Base-by-base conservation (phyloP, 768 basidiomycete species). In the Russula sp. region DNA sequence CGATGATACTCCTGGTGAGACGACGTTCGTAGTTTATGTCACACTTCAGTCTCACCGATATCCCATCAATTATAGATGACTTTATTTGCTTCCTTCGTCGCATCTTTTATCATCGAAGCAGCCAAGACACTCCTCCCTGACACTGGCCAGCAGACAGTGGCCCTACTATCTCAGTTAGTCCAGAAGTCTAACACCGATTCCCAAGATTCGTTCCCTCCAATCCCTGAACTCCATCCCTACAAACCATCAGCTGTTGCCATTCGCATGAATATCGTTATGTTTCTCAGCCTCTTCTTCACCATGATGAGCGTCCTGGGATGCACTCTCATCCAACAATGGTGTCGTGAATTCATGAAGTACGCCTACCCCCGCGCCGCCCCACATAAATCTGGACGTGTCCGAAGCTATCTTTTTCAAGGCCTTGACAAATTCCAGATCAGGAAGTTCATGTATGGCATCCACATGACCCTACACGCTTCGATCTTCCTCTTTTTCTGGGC, bases 31-130 rank as follows among this genome's bases (percentile, higher is more conserved):
- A 39, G 53, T 62, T 42, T 66, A 27, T 27, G 22, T 37, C 11
- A 2, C 22, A n/a, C 14, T 11, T 27, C 44, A 11, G 34, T 5
- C n/a, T 39, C 45, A 58, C 40, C 22, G 22, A 42, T n/a, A 1
- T 27, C 22, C 22, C 22, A 42, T 39, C 37, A 32, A 14, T 40
- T 18, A 10, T n/a, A 63, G 62, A 63, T 39, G 34, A 44, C 61
- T 7, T 39, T 69, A 10, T 69, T 69, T 40, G 63, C 68, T 9
- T 55, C 65, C 16, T 66, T 61, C 32, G 57, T 66, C 32, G 60
- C 68, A 39, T 55, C 64, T 42, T 66, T 69, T 31, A 57, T 69
- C 52, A 56, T 68, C 45, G 58, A 68, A 49, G 58, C 47, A 42
- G 68, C 68, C 52, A 54, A 65, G 40, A 50, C 8, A 0, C 45